Evolutionary conservation across 805 yeast species (phyloP), one percentile per base, ranked within the genome.

Genomic region (Lipomyces kockii): DNA sequence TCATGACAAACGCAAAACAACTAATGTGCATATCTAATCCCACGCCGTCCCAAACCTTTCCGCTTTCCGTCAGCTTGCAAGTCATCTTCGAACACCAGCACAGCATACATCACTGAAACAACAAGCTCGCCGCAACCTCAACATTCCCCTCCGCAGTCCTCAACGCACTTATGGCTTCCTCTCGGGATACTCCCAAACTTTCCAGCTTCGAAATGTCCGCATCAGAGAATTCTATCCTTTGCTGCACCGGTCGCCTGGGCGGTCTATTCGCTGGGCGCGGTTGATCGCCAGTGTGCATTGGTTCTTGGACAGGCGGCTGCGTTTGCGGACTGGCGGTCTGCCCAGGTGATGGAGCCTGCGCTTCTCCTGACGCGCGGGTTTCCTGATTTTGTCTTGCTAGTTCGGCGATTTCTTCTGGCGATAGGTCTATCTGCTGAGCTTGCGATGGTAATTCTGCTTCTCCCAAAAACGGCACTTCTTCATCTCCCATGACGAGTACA

Each of bases 61-160:
- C 7, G 11, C 20, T 20, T 53, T 53, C n/a, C 56, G 25, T 25
- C 22, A 12, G n/a, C 14, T 17, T 20, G 12, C 34, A 12, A n/a
- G 11, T 14, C n/a, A 53, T 51, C 25, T 51, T 37, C 49, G 49
- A n/a, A n/a, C 49, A 43, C 39, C 17, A 11, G 5, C 49, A 43
- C 49, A 17, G 7, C 56, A 11, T 27, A 9, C 32, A 12, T 53
- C 53, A 65, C 61, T 68, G 70, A 58, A 73, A 70, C 58, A 73
- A 60, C 25, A 90, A 74, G 0, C 96, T 86, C 0, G 97, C 98
- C 0, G 98, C 98, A 69, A 87, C 71, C 62, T 94, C 98, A 0
- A 89, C 85, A 74, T 93, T 90, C 8, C 97, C 97, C 34, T 83
- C 82, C 1, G 96, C 85, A 67, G 81, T 83, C 34, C 81, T 79